These are phyloP conservation scores for Discostella stelligera DNA, from an alignment of 352 stramenopile species.

Conservation along the genomic window DNA sequence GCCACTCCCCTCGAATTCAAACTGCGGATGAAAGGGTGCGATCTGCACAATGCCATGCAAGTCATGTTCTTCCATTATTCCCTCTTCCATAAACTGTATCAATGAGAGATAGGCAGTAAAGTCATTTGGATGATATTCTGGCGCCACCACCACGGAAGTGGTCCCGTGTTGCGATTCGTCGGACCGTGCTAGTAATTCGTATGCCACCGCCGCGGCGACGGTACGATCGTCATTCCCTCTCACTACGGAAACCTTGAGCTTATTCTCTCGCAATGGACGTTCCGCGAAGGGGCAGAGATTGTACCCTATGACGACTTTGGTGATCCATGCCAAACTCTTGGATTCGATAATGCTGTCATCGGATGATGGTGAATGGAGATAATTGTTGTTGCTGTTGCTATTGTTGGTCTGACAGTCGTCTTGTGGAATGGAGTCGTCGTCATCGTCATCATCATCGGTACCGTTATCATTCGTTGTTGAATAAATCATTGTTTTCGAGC, in stretches of 20 bases:
- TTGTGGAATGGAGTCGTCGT: no score
- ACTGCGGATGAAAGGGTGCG: constrained; percentile 75
- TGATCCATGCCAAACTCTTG: constrained; percentile 60
- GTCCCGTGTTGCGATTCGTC: constrained; percentile 42
- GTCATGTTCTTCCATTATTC: constrained; percentile 52
- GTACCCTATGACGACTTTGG: constrained; percentile 65
- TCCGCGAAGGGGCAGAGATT: constrained; percentile 81
- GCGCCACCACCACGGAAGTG: constrained; percentile 59
- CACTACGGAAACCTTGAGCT: constrained; percentile 54
- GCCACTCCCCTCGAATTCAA: constrained; percentile 63
- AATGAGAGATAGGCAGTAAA: constrained; percentile 67
- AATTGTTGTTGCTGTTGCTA: no score
- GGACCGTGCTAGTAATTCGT: constrained; percentile 44
- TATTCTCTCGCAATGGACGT: constrained; percentile 37
- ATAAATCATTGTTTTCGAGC: no score
- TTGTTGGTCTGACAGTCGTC: no score
- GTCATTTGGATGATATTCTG: constrained; percentile 62
- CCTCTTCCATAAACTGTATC: constrained; percentile 56
- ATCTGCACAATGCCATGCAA: constrained; percentile 68
- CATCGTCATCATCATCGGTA: no score
- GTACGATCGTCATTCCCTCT: constrained; percentile 47
- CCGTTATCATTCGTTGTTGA: no score
- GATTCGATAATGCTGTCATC: constrained; percentile 38
- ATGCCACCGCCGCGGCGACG: constrained; percentile 45
- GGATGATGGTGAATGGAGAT: no score